These are phyloP conservation scores for Turnera subulata DNA, from an alignment of 345 rosid species.

Conservation along the genomic window DNA sequence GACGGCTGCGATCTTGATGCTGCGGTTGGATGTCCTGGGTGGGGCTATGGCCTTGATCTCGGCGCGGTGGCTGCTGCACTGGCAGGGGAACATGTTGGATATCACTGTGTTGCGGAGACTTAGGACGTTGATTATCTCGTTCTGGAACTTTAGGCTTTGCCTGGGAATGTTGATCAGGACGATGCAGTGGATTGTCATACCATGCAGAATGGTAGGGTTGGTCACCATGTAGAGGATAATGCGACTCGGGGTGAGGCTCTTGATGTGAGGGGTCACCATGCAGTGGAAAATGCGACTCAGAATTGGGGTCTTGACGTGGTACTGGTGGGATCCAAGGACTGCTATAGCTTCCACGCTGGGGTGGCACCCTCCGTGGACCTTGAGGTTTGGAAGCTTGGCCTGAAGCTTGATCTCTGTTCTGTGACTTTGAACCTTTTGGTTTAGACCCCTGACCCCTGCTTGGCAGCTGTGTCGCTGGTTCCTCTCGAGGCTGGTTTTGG, in stretches of 20 bases:
- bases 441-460: conserved; percentile 6
- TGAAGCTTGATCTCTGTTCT: neutral
- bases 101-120: too few species aligned
- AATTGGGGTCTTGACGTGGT: neutral
- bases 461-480: conserved; percentile 3
- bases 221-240: neutral
- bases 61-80: neutral
- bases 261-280: neutral
- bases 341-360: neutral
- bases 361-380: conserved; percentile 7
- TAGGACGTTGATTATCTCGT: neutral
- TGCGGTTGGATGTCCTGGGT: neutral
- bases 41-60: neutral
- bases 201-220: neutral
- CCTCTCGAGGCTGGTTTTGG: conserved; percentile 2
- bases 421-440: neutral
- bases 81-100: too few species aligned
- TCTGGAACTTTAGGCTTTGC: neutral
- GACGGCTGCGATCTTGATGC: conserved; percentile 6
- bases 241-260: neutral
- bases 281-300: neutral
- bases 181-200: neutral
- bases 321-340: conserved; percentile 14
- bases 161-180: neutral
- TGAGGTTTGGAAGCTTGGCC: conserved; percentile 1